phyloP scores from a whole-genome alignment of 768 basidiomycete species.

The Tulasnella calospora region DNA sequence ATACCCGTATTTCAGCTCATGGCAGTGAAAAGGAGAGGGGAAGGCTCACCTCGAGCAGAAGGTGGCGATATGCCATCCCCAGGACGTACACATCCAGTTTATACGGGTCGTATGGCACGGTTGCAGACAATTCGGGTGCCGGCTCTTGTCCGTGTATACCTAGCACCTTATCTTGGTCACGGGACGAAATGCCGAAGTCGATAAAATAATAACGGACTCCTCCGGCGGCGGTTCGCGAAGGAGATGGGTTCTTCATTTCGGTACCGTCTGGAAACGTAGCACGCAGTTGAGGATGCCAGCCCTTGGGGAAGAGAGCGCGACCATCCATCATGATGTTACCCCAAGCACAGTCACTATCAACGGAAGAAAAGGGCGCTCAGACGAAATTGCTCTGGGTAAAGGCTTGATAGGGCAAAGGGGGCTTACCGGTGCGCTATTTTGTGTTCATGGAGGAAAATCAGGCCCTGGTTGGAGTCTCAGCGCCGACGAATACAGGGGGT shows the following conservation, averaged over 20 bases:
- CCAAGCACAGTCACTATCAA: constrained; percentile 6
- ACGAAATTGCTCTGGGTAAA: not conserved
- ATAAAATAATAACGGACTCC: constrained; percentile 23
- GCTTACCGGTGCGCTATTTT: constrained; percentile 20
- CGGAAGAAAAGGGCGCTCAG: not conserved
- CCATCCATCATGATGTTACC: constrained; percentile 26
- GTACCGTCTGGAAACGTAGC: constrained; percentile 1
- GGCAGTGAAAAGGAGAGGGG: not conserved
- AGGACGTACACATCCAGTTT: constrained; percentile 24
- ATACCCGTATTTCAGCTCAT: not conserved
- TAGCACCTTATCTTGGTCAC: not conserved
- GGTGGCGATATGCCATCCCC: constrained; percentile 9
- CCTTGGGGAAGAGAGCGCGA: constrained; percentile 5
- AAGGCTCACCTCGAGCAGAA: not conserved
- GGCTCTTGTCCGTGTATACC: constrained; percentile 14
- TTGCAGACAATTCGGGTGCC: constrained; percentile 8
- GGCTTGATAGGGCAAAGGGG: not conserved
- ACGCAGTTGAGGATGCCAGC: constrained; percentile 20
- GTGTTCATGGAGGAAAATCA: constrained; percentile 26
- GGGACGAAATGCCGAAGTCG: constrained; percentile 21
- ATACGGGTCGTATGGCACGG: constrained; percentile 21
- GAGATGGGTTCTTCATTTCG: not conserved
- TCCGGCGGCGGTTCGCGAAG: not conserved
- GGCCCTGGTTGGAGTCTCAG: constrained; percentile 3
- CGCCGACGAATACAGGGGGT: not conserved